A percentile compares a stretch with the other conserved stretches of the same genome.
These are phyloP conservation scores for Calycina herbarum DNA, from an alignment of 2,329 filamentous ascomycete species.

Conservation along the genomic window DNA sequence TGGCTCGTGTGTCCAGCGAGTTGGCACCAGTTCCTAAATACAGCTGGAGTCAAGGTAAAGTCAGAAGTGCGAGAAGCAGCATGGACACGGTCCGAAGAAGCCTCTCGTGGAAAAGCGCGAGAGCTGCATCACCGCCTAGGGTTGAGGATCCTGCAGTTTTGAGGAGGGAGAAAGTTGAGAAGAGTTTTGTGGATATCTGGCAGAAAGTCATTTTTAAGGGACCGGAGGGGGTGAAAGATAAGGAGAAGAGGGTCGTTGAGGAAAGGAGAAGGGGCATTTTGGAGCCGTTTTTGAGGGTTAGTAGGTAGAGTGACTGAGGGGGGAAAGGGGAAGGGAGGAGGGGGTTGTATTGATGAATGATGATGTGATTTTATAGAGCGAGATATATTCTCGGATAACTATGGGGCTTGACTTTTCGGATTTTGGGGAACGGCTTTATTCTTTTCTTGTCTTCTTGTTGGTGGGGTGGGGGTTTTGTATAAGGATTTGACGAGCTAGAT, in stretches of 20 bases:
- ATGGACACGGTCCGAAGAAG: slow-evolving; percentile 30
- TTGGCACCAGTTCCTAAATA: slow-evolving; percentile 44
- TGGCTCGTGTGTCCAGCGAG: slow-evolving; percentile 60
- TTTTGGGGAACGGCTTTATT: background rate
- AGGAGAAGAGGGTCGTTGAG: slow-evolving; percentile 59
- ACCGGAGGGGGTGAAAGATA: slow-evolving; percentile 47
- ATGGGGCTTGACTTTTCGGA: background rate
- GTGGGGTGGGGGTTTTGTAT: background rate
- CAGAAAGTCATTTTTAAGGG: slow-evolving; percentile 58
- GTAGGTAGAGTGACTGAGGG: background rate
- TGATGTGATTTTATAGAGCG: background rate
- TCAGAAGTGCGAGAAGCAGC: slow-evolving; percentile 25
- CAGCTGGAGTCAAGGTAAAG: slow-evolving; percentile 20
- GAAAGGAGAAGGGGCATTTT: slow-evolving; percentile 67
- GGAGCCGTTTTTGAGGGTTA: slow-evolving; percentile 62
- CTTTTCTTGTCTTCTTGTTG: background rate
- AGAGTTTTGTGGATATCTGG: slow-evolving; percentile 64
- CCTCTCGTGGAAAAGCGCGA: slow-evolving; percentile 33
- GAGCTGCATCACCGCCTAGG: slow-evolving; percentile 37
- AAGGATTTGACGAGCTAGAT: background rate
- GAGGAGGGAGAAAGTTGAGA: slow-evolving; percentile 60
- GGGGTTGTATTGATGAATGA: background rate
- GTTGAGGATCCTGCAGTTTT: slow-evolving; percentile 47
- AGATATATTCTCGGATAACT: background rate
- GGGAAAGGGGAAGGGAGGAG: background rate